Evolutionary conservation across 176 grass and related monocot species (phyloP), one percentile per base, ranked within the genome.

Genomic region (Triticum urartu): DNA sequence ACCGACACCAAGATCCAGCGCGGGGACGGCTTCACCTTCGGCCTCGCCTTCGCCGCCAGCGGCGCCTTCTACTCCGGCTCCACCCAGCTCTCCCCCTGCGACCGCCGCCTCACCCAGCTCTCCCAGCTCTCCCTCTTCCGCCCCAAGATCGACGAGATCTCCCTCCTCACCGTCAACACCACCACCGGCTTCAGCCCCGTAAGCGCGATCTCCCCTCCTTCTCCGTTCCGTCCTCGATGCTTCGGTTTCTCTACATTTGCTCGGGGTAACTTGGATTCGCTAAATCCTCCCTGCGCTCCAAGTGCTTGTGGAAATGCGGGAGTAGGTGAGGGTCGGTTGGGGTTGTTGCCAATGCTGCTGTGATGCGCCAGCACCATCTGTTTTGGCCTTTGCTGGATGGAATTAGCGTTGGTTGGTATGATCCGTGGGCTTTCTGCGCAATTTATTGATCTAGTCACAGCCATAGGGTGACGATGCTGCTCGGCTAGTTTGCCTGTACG

Each of bases 81-180:
- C 42, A 91, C 78, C 10, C 92, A 93, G 92, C 83, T 99, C 14
- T 99, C 97, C 56, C 97, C 97, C 28, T 99, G 97, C 90, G 97
- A 99, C 77, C 85, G 89, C 79, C 97, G 94, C 82, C 97, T 99
- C 82, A 69, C 85, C 72, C 94, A 97, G 61, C 56, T 85, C 26
- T 74, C 71, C 6, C 90, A 97, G 90, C 94, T 99, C 65, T 85
- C 93, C 72, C 73, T 97, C 75, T 99, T 99, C 92, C 97, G 97
- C 61, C 94, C 97, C 88, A 96, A 87, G 89, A 87, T 99, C 54
- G 97, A 99, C 80, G 94, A 99, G 92, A 99, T 99, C 89, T 94
- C 97, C 30, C 97, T 99, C 18, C 97, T 99, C 90, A 99, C 97
- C 67, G 54, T 96, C 89, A 96, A 99, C 79, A 96, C 97, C 58